Evolutionary conservation across 2,329 filamentous ascomycete species (phyloP).

Genomic region (Akanthomyces uredinophilus): DNA sequence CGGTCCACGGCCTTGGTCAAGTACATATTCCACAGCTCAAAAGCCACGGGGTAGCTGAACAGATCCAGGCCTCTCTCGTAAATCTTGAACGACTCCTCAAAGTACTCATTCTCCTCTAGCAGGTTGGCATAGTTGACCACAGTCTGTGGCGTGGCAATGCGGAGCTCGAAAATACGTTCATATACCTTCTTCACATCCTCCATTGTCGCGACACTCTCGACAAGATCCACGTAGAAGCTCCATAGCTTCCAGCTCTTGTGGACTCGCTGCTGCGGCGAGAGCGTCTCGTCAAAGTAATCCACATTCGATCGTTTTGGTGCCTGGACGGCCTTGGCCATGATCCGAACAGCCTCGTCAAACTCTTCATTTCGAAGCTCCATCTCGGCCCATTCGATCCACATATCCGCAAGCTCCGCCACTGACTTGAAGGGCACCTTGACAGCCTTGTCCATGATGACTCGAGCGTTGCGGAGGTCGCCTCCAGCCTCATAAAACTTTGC

Average conservation of each 20-base stretch:
- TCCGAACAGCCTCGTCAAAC: constrained; percentile 87
- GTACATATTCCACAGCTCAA: constrained; percentile 98
- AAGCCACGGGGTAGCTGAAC: constrained; percentile 97
- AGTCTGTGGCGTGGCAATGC: constrained; percentile 95
- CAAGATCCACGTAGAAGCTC: constrained; percentile 98
- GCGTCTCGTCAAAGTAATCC: constrained; percentile 96
- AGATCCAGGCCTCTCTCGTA: constrained; percentile 94
- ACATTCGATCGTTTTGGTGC: constrained; percentile 96
- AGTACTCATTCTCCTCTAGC: constrained; percentile 90
- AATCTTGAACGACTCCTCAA: constrained; percentile 95
- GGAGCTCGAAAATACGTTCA: constrained; percentile 94
- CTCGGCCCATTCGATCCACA: constrained; percentile 99
- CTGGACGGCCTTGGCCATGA: constrained; percentile 96
- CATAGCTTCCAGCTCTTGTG: constrained; percentile 99
- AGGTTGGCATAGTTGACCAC: constrained; percentile 98
- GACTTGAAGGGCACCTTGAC: constrained; percentile 98
- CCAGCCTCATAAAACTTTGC: constrained; percentile 94
- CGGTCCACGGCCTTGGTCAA: constrained; percentile 95
- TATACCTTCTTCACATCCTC: constrained; percentile 94
- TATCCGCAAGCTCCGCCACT: constrained; percentile 92
- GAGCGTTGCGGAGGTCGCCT: constrained; percentile 75
- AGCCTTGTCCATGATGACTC: constrained; percentile 94
- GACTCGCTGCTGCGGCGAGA: constrained; percentile 91
- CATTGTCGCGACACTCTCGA: constrained; percentile 86
- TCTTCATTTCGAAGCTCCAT: constrained; percentile 96